Evolutionary conservation across 140 eudicot species (phyloP).

Genomic region (Senecio squalidus): DNA sequence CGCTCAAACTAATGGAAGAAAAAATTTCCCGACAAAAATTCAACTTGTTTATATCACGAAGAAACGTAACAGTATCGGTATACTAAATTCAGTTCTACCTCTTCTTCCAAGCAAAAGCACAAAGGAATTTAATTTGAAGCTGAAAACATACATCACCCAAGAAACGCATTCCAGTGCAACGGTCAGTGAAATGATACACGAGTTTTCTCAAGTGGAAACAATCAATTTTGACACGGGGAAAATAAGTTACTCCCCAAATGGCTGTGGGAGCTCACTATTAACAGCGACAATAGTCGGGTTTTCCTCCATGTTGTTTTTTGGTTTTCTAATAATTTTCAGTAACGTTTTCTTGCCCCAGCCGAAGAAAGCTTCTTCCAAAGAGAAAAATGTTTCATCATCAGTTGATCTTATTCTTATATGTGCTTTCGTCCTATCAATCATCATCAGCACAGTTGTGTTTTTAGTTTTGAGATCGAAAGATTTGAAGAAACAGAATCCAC

Average conservation of each 20-base stretch:
- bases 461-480: conserved; percentile 39
- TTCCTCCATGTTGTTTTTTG: conserved; percentile 45
- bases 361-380: conserved; percentile 35
- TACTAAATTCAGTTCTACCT: conserved; percentile 46
- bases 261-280: conserved; percentile 37
- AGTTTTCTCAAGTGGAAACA: conserved; percentile 43
- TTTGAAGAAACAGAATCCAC: conserved; percentile 23
- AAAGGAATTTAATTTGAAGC: conserved; percentile 31
- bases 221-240: conserved; percentile 28
- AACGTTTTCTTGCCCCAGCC: conserved; percentile 34
- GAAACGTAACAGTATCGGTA: conserved; percentile 51
- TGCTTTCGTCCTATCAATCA: conserved; percentile 49
- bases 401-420: conserved; percentile 52
- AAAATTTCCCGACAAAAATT: conserved; percentile 41
- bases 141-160: conserved; percentile 67
- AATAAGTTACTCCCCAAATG: conserved; percentile 40
- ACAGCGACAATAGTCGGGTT: conserved; percentile 44
- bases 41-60: conserved; percentile 64
- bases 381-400: conserved; percentile 41
- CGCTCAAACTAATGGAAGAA: conserved; percentile 1
- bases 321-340: conserved; percentile 39
- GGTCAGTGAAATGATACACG: conserved; percentile 44
- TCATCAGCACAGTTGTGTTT: conserved; percentile 27
- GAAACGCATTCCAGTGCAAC: conserved; percentile 49
- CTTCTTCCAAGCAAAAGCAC: conserved; percentile 37